Evolutionary conservation across 1,284 basidiomycete genomes (phyloP), one percentile per base, ranked within the genome.

Genomic region (Malassezia sp.): DNA sequence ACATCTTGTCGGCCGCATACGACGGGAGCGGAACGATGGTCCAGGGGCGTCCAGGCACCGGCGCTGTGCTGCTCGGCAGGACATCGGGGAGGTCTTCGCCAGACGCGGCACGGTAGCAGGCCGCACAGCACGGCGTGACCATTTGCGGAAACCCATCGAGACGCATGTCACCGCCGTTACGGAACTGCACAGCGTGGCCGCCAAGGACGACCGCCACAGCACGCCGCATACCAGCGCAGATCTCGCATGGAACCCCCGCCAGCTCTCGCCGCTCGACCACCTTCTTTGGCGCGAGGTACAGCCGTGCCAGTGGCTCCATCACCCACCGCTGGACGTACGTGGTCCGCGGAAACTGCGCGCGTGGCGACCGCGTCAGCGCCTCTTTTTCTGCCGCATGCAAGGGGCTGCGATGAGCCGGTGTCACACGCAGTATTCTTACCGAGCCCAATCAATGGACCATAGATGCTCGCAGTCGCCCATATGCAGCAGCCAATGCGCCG

Each of bases 401-500:
- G n/a, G n/a, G n/a, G n/a, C n/a, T n/a, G n/a, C n/a, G n/a, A n/a
- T n/a, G n/a, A n/a, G n/a, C n/a, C n/a, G n/a, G n/a, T n/a, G n/a
- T n/a, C n/a, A n/a, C n/a, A n/a, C n/a, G n/a, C n/a, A n/a, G n/a
- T n/a, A n/a, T n/a, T n/a, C n/a, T n/a, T 27, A 33, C 35, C 47
- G 35, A 7, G 38, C 38, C 24, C 32, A 32, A 28, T 50, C 42
- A 12, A 50, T 35, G 9, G 24, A 35, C 42, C 42, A 50, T 5
- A 44, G 10, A 18, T 50, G 48, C 32, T 50, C 48, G 22, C 48
- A 50, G 30, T 50, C 48, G 3, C 48, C 48, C 14, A 30, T 27
- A 31, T 50, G 48, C n/a, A 50, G 38, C 12, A 50, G 14, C 42
- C 43, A 50, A 28, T 50, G 28, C 2, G 40, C 37, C 30, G 26